Conservation (phyloP, 2,329 filamentous ascomycete genomes). For the Calonectria fujianensis region DNA sequence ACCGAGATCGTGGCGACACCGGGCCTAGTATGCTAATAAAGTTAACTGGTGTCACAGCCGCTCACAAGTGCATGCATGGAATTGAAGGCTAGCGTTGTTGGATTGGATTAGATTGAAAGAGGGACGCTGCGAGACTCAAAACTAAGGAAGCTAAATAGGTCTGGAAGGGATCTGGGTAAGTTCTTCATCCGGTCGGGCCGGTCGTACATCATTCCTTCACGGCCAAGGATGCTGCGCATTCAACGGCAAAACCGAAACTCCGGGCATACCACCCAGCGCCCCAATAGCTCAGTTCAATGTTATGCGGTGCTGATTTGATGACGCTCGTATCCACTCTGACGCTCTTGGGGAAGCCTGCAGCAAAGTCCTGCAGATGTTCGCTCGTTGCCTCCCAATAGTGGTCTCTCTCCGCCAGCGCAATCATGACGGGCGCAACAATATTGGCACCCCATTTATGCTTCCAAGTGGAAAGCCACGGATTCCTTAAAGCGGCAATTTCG, state of each 20-base stretch:
- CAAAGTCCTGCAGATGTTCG: slow-evolving; percentile 46
- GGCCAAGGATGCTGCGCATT: slow-evolving; percentile 45
- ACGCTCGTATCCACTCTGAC: slow-evolving; percentile 46
- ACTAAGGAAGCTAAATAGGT: not conserved
- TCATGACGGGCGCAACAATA: slow-evolving; percentile 45
- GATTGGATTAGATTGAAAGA: not conserved
- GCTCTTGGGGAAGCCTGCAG: slow-evolving; percentile 37
- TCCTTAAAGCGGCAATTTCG: slow-evolving; percentile 41
- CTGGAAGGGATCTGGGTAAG: not conserved
- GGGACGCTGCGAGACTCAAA: not conserved
- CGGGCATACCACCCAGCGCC: slow-evolving; percentile 47
- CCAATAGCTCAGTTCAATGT: slow-evolving; percentile 51
- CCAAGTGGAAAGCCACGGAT: slow-evolving; percentile 45
- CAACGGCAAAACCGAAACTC: slow-evolving; percentile 48
- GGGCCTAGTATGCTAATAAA: not conserved
- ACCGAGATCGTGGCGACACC: not conserved
- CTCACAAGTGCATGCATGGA: not conserved
- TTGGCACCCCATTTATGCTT: slow-evolving; percentile 46
- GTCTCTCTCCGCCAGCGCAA: slow-evolving; percentile 41
- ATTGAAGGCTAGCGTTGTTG: not conserved
- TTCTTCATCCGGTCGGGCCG: not conserved
- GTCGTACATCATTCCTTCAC: not conserved
- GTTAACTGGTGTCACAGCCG: not conserved
- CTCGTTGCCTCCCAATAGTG: slow-evolving; percentile 47
- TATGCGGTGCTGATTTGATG: slow-evolving; percentile 45